Conservation (phyloP, 768 basidiomycete species). For the Dentipellis fragilis region DNA sequence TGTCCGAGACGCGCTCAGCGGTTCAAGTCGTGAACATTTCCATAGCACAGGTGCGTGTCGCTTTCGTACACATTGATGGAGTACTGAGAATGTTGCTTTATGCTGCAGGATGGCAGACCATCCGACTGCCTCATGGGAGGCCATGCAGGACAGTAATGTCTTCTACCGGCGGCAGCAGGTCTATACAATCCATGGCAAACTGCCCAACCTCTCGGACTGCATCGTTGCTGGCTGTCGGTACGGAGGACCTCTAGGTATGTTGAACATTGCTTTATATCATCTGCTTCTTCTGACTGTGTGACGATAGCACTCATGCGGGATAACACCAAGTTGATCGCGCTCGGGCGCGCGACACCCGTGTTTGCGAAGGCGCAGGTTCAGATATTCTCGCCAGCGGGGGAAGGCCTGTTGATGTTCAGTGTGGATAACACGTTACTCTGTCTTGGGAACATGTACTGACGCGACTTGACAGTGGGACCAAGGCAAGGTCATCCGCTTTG, state of each 20-base stretch:
- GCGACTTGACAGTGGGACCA: conserved; percentile 71
- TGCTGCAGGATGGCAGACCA: conserved; percentile 41
- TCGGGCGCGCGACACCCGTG: conserved; percentile 47
- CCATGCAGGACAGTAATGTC: conserved; percentile 77
- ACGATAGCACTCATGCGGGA: conserved; percentile 79
- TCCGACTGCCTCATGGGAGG: conserved; percentile 80
- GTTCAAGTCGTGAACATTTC: too few relatives aligned
- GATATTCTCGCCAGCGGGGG: conserved; percentile 80
- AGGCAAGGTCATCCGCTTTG: conserved; percentile 69
- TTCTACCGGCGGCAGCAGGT: conserved; percentile 84
- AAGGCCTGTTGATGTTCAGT: conserved; percentile 55
- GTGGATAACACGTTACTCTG: conserved; percentile 38
- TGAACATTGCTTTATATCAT: background rate
- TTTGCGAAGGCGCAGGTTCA: conserved; percentile 76
- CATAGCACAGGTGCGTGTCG: too few relatives aligned
- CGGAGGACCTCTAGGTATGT: conserved; percentile 82
- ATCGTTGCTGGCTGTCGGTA: conserved; percentile 72
- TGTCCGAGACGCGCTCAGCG: too few relatives aligned
- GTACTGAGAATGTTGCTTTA: too few relatives aligned
- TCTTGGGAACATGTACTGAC: background rate
- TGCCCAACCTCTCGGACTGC: conserved; percentile 72
- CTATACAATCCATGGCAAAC: conserved; percentile 72
- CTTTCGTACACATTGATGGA: too few relatives aligned
- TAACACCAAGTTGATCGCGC: conserved; percentile 63
- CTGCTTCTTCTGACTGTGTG: background rate